These are phyloP conservation scores for Aspergillus arachidicola DNA, from an alignment of 2,329 filamentous ascomycete species.

Conservation along the genomic window DNA sequence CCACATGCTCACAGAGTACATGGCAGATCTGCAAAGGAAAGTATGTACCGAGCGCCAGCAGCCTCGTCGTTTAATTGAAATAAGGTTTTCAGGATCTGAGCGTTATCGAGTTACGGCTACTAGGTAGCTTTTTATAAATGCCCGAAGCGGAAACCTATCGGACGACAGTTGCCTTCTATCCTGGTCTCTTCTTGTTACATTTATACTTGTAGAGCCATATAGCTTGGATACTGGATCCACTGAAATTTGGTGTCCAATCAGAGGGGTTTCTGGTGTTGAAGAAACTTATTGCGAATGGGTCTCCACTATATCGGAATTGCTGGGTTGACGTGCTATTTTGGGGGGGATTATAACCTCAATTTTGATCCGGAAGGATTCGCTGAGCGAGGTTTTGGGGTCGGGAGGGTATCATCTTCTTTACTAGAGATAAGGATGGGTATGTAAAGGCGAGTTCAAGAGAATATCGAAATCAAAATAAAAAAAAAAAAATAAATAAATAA, in stretches of 20 bases:
- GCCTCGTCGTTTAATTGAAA: neutral
- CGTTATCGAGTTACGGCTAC: neutral
- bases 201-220: too few relatives aligned
- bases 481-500: neutral
- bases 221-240: neutral
- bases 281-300: neutral
- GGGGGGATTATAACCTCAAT: neutral
- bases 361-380: neutral
- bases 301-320: neutral
- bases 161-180: neutral
- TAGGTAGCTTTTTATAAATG: neutral
- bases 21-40: neutral
- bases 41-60: neutral
- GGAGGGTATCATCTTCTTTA: neutral
- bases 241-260: neutral
- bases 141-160: neutral
- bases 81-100: neutral
- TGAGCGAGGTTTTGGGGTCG: neutral
- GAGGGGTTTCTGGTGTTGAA: neutral
- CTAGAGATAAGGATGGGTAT: neutral
- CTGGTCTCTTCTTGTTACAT: neutral
- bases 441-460: too few relatives aligned
- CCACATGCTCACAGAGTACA: neutral
- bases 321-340: neutral
- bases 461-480: too few relatives aligned